Evolutionary conservation across 2,329 filamentous ascomycete species (phyloP).

Genomic region (Xylariales sp.): DNA sequence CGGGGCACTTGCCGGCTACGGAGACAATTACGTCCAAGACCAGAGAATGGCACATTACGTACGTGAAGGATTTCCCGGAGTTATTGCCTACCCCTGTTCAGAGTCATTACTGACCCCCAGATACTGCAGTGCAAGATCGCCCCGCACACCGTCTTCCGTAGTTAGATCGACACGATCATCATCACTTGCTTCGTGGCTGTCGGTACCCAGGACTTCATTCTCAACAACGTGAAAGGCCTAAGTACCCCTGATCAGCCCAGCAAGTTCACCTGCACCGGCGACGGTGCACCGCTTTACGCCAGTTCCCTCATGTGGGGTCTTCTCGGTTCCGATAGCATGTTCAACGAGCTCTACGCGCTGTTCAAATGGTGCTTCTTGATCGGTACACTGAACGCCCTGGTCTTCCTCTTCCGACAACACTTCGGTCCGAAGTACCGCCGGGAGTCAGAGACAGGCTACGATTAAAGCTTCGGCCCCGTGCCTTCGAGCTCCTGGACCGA

Average conservation of each 20-base stretch:
- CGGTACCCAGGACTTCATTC: conserved; percentile 4
- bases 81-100: too few species aligned
- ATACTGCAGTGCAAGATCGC: conserved; percentile 38
- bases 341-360: conserved; percentile 35
- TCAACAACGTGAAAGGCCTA: conserved; percentile 6
- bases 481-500: conserved; percentile 29
- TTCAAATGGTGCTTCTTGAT: conserved; percentile 42
- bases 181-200: conserved; percentile 32
- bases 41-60: conserved; percentile 39
- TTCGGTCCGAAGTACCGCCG: conserved; percentile 32
- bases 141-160: conserved; percentile 34
- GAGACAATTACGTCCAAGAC: conserved; percentile 34
- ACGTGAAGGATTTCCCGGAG: too few species aligned
- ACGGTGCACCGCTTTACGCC: conserved; percentile 27
- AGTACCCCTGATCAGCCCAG: conserved; percentile 25
- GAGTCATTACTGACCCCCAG: too few species aligned
- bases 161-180: conserved; percentile 40
- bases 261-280: conserved; percentile 24
- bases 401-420: conserved; percentile 30
- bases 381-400: conserved; percentile 29
- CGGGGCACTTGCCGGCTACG: conserved; percentile 23
- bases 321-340: conserved; percentile 32
- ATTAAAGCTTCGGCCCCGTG: conserved; percentile 21
- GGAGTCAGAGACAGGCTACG: conserved; percentile 28
- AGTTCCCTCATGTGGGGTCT: conserved; percentile 32